phyloP scores from a whole-genome alignment of 345 rosid species.

The Brassica napus region Da-Ae NC_063444.1:9713501-9714000 shows the following conservation, averaged over 20 bases:
- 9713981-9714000: background rate
- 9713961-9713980: background rate
- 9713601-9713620: no score
- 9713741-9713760: constrained; percentile 31
- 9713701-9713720: constrained; percentile 32
- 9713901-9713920: background rate
- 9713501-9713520: no score
- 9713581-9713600: no score
- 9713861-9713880: constrained; percentile 22
- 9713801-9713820: constrained; percentile 31
- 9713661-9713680: constrained; percentile 28
- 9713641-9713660: no score
- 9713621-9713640: no score
- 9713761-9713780: background rate
- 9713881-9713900: constrained; percentile 20
- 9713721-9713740: constrained; percentile 24
- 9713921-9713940: constrained; percentile 2
- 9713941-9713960: constrained; percentile 6
- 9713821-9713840: background rate
- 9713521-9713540: no score
- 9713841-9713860: constrained; percentile 10
- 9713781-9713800: constrained; percentile 16
- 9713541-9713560: no score
- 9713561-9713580: no score
- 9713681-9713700: constrained; percentile 20